Percentiles rank a stretch among this genome's conserved stretches.
phyloP scores from a whole-genome alignment of 1,139 yeast species.

The Saccharomyces hybrid region DNA sequence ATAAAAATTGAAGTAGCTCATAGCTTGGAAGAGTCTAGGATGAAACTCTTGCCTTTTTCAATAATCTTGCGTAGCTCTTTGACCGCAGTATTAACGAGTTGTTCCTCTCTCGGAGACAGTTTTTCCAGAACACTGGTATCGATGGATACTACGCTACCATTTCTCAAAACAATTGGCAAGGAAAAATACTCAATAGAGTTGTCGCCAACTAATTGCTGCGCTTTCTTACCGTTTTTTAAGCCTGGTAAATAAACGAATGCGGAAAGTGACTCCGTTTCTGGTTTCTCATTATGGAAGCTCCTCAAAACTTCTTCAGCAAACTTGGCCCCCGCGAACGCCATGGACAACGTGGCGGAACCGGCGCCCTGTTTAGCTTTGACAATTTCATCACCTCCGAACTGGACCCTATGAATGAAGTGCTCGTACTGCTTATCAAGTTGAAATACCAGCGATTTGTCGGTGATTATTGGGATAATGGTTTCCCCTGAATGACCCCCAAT shows the following conservation, averaged over 20 bases:
- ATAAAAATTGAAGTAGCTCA: slow-evolving; percentile 2
- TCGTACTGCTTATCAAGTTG: slow-evolving; percentile 34
- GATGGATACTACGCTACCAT: slow-evolving; percentile 43
- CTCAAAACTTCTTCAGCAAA: slow-evolving; percentile 38
- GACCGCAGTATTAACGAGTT: slow-evolving; percentile 45
- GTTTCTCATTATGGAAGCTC: slow-evolving; percentile 18
- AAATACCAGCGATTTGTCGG: slow-evolving; percentile 13
- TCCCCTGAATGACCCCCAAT: slow-evolving; percentile 76
- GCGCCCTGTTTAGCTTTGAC: slow-evolving; percentile 71
- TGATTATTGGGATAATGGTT: slow-evolving; percentile 55
- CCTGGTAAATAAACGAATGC: slow-evolving; percentile 53
- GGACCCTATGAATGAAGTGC: slow-evolving; percentile 51
- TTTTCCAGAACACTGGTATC: slow-evolving; percentile 40
- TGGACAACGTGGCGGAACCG: slow-evolving; percentile 69
- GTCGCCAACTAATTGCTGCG: slow-evolving; percentile 32
- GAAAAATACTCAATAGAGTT: slow-evolving; percentile 48
- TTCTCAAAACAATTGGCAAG: slow-evolving; percentile 47
- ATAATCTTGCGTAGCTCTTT: slow-evolving; percentile 50
- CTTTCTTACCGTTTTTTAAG: slow-evolving; percentile 42
- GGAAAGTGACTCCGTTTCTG: slow-evolving; percentile 3
- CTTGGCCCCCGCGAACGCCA: slow-evolving; percentile 71
- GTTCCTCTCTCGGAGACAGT: slow-evolving; percentile 38
- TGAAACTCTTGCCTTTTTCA: slow-evolving; percentile 54
- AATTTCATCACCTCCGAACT: slow-evolving; percentile 74
- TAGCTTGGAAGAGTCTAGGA: slow-evolving; percentile 27